Conservation (phyloP, 208 protist species). For the Leishmania major region DNA sequence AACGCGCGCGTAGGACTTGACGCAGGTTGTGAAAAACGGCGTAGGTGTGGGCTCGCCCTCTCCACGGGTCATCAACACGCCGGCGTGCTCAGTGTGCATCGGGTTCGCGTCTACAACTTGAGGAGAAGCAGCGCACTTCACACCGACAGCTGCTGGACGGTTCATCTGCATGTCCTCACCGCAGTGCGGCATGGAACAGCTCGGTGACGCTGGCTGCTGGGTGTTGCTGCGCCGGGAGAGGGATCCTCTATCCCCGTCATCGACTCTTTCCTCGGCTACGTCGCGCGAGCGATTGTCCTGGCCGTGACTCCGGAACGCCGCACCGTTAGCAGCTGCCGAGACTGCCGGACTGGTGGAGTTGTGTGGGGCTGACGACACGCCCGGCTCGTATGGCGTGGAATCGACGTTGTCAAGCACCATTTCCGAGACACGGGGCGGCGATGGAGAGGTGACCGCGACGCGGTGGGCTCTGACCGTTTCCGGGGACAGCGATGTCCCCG, state of each 20-base stretch:
- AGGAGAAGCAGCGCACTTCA: background rate
- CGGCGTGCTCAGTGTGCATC: background rate
- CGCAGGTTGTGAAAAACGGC: slow-evolving; percentile 23
- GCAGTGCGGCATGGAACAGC: background rate
- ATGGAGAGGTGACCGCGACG: background rate
- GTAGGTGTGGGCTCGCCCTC: background rate
- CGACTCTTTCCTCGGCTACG: background rate
- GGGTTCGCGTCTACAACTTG: background rate
- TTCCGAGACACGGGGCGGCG: background rate
- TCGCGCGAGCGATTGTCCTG: background rate
- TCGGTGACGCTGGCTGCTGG: slow-evolving; percentile 1
- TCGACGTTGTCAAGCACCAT: background rate
- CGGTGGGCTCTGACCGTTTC: too few relatives aligned
- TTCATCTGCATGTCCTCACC: background rate
- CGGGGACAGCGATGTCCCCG: background rate
- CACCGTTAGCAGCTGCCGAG: too few relatives aligned
- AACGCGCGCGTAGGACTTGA: slow-evolving; percentile 33
- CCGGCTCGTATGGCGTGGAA: background rate
- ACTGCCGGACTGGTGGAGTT: background rate
- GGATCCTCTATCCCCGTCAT: background rate
- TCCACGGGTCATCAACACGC: background rate
- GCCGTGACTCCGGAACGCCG: background rate
- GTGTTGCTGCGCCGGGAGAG: slow-evolving; percentile 6
- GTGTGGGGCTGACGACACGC: background rate
- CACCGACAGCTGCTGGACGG: background rate